phyloP scores from a whole-genome alignment of 257 asterid genomes.

The Ballota nigra region DNA sequence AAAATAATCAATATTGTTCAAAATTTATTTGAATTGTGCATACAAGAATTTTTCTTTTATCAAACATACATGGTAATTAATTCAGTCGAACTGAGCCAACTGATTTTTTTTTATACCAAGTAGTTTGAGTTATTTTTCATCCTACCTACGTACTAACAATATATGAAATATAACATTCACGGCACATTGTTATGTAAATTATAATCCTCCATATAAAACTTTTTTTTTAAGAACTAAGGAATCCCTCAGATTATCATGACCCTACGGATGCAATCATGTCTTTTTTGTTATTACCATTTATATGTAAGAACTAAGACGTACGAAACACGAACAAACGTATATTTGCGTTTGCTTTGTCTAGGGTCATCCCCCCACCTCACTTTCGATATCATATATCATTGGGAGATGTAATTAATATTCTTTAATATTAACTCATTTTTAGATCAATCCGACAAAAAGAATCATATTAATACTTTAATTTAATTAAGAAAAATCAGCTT shows the following conservation, averaged over 20 bases:
- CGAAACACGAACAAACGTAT: conserved; percentile 25
- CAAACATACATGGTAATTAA: no score
- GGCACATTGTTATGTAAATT: background rate
- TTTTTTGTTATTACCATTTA: background rate
- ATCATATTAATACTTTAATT: conserved; percentile 17
- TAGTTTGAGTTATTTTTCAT: no score
- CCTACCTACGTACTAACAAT: no score
- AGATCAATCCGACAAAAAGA: conserved; percentile 40
- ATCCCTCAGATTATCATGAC: background rate
- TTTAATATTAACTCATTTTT: background rate
- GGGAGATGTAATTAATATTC: conserved; percentile 16
- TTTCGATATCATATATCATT: conserved; percentile 13
- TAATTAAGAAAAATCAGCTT: conserved; percentile 10
- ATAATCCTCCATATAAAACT: background rate
- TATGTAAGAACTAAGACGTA: background rate
- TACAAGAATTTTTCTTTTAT: no score
- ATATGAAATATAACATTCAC: no score
- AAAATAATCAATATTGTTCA: no score
- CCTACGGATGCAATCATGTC: conserved; percentile 5
- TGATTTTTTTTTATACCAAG: no score
- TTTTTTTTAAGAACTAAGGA: background rate
- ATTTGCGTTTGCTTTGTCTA: conserved; percentile 37
- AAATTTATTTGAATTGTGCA: no score
- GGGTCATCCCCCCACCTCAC: conserved; percentile 32
- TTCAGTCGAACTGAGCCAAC: no score